Evolutionary conservation across 768 basidiomycete species (phyloP), one percentile per base, ranked within the genome.

Genomic region (Trametopsis cervina): DNA sequence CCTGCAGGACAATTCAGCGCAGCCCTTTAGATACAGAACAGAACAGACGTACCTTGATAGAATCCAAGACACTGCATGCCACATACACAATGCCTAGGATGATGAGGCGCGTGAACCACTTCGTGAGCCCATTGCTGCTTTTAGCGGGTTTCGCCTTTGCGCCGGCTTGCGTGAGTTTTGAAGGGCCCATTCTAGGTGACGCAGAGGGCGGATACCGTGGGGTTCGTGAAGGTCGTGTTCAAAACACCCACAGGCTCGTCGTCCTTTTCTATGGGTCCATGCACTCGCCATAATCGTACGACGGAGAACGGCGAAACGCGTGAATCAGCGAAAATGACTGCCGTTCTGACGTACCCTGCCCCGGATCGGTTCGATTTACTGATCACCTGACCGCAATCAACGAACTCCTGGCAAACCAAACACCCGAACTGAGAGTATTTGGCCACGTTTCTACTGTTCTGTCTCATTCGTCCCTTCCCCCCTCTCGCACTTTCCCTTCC

Each of bases 1-100:
- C 74, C 92, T 94, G 51, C 2, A 23, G 9, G n/a, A n/a, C n/a
- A n/a, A n/a, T n/a, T n/a, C n/a, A n/a, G n/a, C n/a, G n/a, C n/a
- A n/a, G n/a, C n/a, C n/a, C n/a, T n/a, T n/a, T n/a, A n/a, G n/a
- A 36, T 15, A 15, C 3, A 13, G 13, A 24, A 6, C 7, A 17
- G 29, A 15, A 33, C 17, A 33, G 2, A 47, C 71, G 24, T 46
- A 83, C 84, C 70, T 83, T 85, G 58, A 85, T 78, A 11, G 66
- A 66, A 59, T 87, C 85, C 33, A 86, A 62, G 69, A 70, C 78
- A 17, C 69, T 54, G 42, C 71, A 80, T 2, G 68, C 54, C 6
- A 66, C 65, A 37, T 54, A 60, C n/a, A 70, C 22, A 3, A 64
- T 33, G 22, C 56, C 60, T 1, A 66, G 27, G 29, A 63, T 20